Evolutionary conservation across 75 land plant genomes (phyloP).

Genomic region (Picea glauca): DNA sequence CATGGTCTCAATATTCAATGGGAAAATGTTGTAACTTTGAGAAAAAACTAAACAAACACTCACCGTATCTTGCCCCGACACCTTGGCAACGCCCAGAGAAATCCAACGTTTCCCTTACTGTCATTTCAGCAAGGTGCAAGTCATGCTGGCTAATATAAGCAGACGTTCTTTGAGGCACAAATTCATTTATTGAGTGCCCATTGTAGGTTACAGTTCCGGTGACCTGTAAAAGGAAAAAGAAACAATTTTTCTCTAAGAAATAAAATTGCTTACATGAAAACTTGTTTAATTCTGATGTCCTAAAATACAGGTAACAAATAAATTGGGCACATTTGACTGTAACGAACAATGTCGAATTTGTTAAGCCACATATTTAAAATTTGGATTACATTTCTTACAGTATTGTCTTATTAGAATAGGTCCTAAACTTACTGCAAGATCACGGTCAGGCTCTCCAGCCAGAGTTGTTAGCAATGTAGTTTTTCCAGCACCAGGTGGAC

Average conservation of each 20-base stretch:
- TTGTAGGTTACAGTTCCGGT: conserved; percentile 57
- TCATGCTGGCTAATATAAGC: conserved; percentile 85
- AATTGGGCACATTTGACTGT: no score
- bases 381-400: no score
- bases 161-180: conserved; percentile 61
- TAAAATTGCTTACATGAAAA: no score
- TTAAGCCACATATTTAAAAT: no score
- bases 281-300: no score
- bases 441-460: conserved; percentile 53
- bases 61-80: conserved; percentile 70
- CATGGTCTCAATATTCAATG: background rate
- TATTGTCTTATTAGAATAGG: no score
- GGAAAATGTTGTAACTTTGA: background rate
- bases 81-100: conserved; percentile 87
- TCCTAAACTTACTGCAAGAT: conserved; percentile 39
- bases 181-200: conserved; percentile 58
- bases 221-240: conserved; percentile 14
- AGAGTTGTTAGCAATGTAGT: conserved; percentile 68
- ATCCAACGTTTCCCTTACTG: conserved; percentile 79
- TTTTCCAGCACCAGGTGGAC: conserved; percentile 83
- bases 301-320: no score
- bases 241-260: no score
- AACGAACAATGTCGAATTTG: no score
- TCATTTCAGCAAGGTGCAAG: conserved; percentile 74
- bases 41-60: background rate